These are phyloP conservation scores for Phialophora tarda DNA, from an alignment of 2,329 filamentous ascomycete genomes.

Conservation along the genomic window DNA sequence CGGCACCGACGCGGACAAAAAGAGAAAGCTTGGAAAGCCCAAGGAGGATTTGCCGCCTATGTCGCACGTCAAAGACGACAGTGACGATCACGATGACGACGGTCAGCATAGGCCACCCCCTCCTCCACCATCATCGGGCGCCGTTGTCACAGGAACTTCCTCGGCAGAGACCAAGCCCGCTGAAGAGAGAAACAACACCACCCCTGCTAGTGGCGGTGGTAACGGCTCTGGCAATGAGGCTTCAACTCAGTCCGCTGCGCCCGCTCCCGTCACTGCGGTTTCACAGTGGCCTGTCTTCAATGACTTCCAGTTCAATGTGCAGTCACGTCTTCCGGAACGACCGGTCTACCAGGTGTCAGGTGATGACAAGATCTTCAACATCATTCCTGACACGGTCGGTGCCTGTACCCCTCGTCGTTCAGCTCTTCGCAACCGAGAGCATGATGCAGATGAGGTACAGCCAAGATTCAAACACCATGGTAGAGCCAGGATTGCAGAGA, in stretches of 20 bases:
- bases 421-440: background rate
- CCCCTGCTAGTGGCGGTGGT: background rate
- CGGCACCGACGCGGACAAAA: background rate
- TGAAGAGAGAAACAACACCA: background rate
- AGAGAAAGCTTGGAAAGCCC: background rate
- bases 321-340: background rate
- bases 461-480: background rate
- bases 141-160: background rate
- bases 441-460: background rate
- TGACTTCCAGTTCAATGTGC: background rate
- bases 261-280: background rate
- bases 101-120: background rate
- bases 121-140: background rate
- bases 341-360: background rate
- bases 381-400: background rate
- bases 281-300: background rate
- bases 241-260: background rate
- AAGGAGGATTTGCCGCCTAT: background rate
- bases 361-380: background rate
- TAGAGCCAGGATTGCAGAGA: slow-evolving; percentile 5
- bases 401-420: background rate
- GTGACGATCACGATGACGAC: background rate
- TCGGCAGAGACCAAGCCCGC: background rate
- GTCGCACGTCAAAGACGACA: background rate
- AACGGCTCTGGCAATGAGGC: background rate